These are phyloP conservation scores for Daldinia caldariorum DNA, from an alignment of 495 filamentous ascomycete species.

Conservation along the genomic window DNA sequence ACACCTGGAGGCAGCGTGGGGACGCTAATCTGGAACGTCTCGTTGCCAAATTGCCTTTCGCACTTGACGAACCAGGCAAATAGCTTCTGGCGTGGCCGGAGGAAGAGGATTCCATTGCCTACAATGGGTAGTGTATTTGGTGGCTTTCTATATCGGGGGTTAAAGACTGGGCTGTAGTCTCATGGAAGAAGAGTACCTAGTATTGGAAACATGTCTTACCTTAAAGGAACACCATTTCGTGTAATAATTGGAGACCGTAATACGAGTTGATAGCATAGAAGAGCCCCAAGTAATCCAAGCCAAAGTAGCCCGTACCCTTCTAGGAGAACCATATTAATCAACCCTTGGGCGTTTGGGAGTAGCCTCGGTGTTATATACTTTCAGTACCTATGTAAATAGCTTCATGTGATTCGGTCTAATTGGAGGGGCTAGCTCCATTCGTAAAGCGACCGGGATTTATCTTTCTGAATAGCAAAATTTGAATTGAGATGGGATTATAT, in stretches of 20 bases:
- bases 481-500: neutral
- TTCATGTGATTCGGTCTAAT: neutral
- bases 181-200: neutral
- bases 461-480: neutral
- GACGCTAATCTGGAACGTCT: slow-evolving; percentile 65
- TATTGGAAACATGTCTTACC: slow-evolving; percentile 33
- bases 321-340: slow-evolving; percentile 32
- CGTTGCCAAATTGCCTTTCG: slow-evolving; percentile 62
- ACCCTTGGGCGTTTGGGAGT: neutral
- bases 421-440: neutral
- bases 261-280: slow-evolving; percentile 38
- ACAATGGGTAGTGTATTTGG: slow-evolving; percentile 66
- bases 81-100: slow-evolving; percentile 64
- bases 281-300: slow-evolving; percentile 18
- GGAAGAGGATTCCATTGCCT: slow-evolving; percentile 68
- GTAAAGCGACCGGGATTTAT: neutral
- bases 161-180: neutral
- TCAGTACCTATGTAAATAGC: neutral
- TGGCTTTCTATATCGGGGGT: slow-evolving; percentile 52
- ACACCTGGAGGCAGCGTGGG: slow-evolving; percentile 67
- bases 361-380: neutral
- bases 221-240: slow-evolving; percentile 49
- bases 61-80: slow-evolving; percentile 69
- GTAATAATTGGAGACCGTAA: slow-evolving; percentile 46
- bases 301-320: slow-evolving; percentile 25